Evolutionary conservation across 2,329 filamentous ascomycete species (phyloP).

Genomic region (Sarocladium brachiariae): DNA sequence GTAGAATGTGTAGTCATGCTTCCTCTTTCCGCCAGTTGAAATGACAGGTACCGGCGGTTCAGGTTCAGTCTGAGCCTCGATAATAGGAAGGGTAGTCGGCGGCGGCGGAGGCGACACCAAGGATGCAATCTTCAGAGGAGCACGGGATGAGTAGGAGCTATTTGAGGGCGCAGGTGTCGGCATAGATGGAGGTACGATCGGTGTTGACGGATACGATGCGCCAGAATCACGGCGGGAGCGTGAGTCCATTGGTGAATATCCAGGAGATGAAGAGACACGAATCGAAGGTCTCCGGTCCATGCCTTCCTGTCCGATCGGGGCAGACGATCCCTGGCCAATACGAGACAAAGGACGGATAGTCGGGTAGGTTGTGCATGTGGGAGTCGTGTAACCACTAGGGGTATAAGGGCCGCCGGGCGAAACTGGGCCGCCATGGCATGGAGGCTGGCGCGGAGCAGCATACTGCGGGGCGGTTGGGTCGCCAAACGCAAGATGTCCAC

Average conservation of each 20-base stretch:
- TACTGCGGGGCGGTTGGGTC: conserved; percentile 27
- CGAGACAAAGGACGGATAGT: conserved; percentile 21
- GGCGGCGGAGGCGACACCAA: conserved; percentile 27
- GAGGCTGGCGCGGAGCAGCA: conserved; percentile 26
- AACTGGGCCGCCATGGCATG: conserved; percentile 30
- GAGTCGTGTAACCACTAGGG: conserved; percentile 16
- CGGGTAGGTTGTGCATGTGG: conserved; percentile 20
- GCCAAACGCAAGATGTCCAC: conserved; percentile 28
- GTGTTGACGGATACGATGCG: conserved; percentile 22
- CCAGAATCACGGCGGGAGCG: conserved; percentile 25
- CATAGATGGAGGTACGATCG: conserved; percentile 21
- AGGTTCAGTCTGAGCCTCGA: conserved; percentile 27
- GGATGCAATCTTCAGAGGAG: conserved; percentile 21
- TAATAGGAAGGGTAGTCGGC: conserved; percentile 14
- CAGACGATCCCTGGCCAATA: conserved; percentile 17
- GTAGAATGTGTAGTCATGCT: conserved; percentile 28
- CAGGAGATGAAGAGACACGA: conserved; percentile 4
- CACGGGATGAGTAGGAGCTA: conserved; percentile 2
- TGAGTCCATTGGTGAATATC: conserved; percentile 6
- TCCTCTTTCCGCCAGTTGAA: conserved; percentile 28
- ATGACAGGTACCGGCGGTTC: conserved; percentile 19
- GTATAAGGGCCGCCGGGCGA: conserved; percentile 28
- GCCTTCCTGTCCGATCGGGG: conserved; percentile 24
- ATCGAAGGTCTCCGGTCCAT: conserved; percentile 31
- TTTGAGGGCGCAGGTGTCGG: conserved; percentile 29